Base-by-base conservation (phyloP, 1,284 basidiomycete genomes). In the Wolfiporia cocos region DNA sequence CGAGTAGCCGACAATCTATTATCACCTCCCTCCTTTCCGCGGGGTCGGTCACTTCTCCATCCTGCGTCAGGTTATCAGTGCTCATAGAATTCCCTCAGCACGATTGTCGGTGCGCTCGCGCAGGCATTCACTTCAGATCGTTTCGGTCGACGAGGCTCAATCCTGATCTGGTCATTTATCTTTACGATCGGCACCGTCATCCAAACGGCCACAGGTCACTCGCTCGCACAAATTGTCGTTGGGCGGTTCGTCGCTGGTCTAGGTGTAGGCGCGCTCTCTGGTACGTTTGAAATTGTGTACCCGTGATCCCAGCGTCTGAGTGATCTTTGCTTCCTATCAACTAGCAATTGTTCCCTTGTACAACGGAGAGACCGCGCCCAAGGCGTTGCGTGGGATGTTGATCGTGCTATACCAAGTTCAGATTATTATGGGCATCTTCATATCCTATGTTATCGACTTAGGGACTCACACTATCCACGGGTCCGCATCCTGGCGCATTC, bases 1-100 rank as follows among this genome's bases (percentile, higher is more conserved):
- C 78, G 1, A 73, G 75, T 43, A 73, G 74, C 20, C 70, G 83
- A 34, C 81, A 86, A 52, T 82, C 81, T 1, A 81, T 88, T 45
- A 88, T 89, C 45, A 87, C 84, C 0, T 89, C 85, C 10, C 69
- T 89, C 9, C 67, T 90, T 5, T 89, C 86, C 12, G 86, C 85
- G 31, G 86, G 85, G 77, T 79, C 55, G 30, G 72, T 53, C 1
- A 37, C 3, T 10, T 20, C 5, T 20, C 4, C 22, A 28, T 4
- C 10, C 3, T 19, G 4, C 15, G 3, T 24, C 23, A 2, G 18
- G 11, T 26, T 2, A 20, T 12, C 2, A 14, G 26, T n/a, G 17
- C 30, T 36, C n/a, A 24, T 4, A n/a, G 42, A 18, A 19, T 15
- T 26, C 3, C 7, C 21, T 17, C 39, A 78, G 81, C 33, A 83